Base-by-base conservation (phyloP, 1,139 yeast genomes). In the Suhomyces guaymorum region DNA sequence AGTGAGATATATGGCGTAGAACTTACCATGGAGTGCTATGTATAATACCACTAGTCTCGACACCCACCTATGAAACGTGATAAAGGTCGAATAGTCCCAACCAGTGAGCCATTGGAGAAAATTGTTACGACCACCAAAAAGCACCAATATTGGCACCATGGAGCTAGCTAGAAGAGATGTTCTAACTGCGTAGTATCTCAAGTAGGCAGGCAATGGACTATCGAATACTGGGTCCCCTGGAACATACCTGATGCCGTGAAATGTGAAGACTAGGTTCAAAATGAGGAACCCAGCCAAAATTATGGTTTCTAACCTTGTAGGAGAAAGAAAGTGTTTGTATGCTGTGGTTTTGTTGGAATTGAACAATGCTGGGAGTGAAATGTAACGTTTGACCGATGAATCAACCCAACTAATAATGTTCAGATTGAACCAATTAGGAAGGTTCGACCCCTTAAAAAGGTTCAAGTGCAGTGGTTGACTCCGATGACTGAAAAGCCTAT, bases 41-140 rank as follows among this genome's bases (percentile, higher is more conserved):
- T 75, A 43, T 2, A 63, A 35, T 33, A 77, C 60, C 3, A 70
- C 53, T 3, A 73, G 53, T 37, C 86, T 58, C 1, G 84, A 75
- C 2, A 75, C 48, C 84, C 84, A 79, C 39, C 78, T 61, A 53
- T 82, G 88, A 45, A 70, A 73, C 18, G 77, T 60, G 30, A 78
- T 75, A 47, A 75, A 80, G 1, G 80, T 70, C 12, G 82, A 69
- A 47, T 73, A 77, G 23, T 80, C 72, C 76, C 83, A 71, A 15
- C 83, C 76, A 0, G 87, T 80, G 5, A 77, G 31, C 61, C 69
- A 63, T 41, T 75, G 71, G 24, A 81, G 52, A 33, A 80, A 56
- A 51, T 81, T 81, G 55, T 73, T 80, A 47, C 89, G 63, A 4
- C 86, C 84, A 0, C 80, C 84, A 59, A 80, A 70, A 22, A 76